phyloP scores from a whole-genome alignment of 2,329 filamentous ascomycete genomes.

The Stagonosporopsis cucurbitacearum region DNA sequence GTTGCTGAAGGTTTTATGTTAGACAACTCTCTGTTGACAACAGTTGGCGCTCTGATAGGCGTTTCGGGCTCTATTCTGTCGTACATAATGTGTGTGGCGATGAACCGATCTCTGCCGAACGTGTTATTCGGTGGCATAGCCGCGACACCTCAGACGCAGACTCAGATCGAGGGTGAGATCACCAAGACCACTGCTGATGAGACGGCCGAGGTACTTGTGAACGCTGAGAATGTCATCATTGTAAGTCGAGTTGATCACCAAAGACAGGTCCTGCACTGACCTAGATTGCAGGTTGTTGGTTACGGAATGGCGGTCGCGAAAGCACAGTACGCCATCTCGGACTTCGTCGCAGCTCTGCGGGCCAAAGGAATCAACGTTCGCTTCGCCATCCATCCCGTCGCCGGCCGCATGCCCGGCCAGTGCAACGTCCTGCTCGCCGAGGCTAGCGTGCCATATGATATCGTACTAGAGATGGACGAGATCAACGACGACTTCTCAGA shows the following conservation, averaged over 20 bases:
- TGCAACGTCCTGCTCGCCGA: constrained; percentile 91
- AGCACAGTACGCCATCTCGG: constrained; percentile 87
- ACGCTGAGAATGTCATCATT: constrained; percentile 85
- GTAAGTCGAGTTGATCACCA: constrained; percentile 45
- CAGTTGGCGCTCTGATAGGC: constrained; percentile 84
- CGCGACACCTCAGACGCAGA: constrained; percentile 66
- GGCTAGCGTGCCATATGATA: constrained; percentile 87
- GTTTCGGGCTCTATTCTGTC: constrained; percentile 88
- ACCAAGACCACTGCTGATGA: constrained; percentile 82
- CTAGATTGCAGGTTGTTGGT: constrained; percentile 65
- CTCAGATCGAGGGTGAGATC: constrained; percentile 80
- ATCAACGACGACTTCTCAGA: constrained; percentile 91
- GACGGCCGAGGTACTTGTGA: constrained; percentile 74
- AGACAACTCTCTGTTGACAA: constrained; percentile 83
- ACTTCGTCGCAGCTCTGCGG: constrained; percentile 78
- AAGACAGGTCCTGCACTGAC: background rate
- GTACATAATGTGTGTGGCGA: constrained; percentile 72
- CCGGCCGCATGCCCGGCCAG: constrained; percentile 90
- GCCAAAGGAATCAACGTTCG: constrained; percentile 79
- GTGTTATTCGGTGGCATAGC: constrained; percentile 83
- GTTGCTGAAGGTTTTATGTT: constrained; percentile 94
- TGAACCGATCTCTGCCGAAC: constrained; percentile 90
- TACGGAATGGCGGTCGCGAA: constrained; percentile 96
- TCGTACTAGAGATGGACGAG: constrained; percentile 94
- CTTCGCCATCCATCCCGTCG: constrained; percentile 89